Evolutionary conservation across 140 eudicot species (phyloP).

Genomic region (Cichorium intybus): DNA sequence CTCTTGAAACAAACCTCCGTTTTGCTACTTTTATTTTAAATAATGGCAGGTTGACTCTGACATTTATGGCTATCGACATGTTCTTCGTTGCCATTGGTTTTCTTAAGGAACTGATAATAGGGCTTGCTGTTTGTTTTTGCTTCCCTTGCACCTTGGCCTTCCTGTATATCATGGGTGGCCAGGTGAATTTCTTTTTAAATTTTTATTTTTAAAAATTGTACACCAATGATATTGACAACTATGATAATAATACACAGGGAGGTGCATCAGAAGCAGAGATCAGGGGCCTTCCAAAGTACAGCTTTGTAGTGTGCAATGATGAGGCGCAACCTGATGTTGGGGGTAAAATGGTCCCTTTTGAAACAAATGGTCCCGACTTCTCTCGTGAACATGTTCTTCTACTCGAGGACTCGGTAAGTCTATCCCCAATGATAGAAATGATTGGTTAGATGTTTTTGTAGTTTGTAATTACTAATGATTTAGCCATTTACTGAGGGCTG

Average conservation of each 20-base stretch:
- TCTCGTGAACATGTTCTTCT: slow-evolving; percentile 53
- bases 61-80: slow-evolving; percentile 63
- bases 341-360: slow-evolving; percentile 55
- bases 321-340: slow-evolving; percentile 43
- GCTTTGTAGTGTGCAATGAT: slow-evolving; percentile 32
- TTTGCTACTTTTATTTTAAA: neutral
- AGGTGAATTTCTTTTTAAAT: slow-evolving; percentile 35
- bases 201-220: neutral
- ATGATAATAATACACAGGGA: slow-evolving; percentile 28
- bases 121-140: slow-evolving; percentile 71
- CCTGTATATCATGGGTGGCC: slow-evolving; percentile 53
- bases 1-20: neutral
- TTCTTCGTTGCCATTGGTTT: slow-evolving; percentile 56
- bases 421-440: neutral
- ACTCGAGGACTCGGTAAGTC: slow-evolving; percentile 75
- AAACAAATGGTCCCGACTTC: slow-evolving; percentile 38
- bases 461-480: neutral
- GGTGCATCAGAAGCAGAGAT: slow-evolving; percentile 72
- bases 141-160: slow-evolving; percentile 73
- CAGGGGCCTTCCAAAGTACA: slow-evolving; percentile 56
- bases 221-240: slow-evolving; percentile 3
- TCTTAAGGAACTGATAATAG: slow-evolving; percentile 42
- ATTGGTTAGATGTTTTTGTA: neutral
- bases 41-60: slow-evolving; percentile 65
- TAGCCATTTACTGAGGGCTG: too few relatives aligned